Conservation (phyloP, 306 rosid genomes). For the Mimosa pudica region DNA sequence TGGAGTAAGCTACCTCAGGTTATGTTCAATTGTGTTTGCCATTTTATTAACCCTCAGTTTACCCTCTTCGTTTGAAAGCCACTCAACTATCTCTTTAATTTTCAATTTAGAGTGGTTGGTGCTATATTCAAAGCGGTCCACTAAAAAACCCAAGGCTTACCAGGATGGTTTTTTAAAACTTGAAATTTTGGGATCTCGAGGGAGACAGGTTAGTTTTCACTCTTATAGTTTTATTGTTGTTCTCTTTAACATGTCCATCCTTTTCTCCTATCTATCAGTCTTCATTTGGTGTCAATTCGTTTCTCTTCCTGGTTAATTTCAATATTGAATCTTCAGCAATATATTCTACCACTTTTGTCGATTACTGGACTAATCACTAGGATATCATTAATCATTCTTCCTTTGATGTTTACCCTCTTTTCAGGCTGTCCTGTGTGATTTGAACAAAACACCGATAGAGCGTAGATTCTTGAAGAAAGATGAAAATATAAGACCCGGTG, state of each 20-base stretch:
- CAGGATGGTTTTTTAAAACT: slow-evolving; percentile 70
- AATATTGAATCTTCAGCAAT: slow-evolving; percentile 20
- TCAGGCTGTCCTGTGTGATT: slow-evolving; percentile 71
- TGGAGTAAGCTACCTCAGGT: slow-evolving; percentile 11
- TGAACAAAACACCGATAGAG: slow-evolving; percentile 52
- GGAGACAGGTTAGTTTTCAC: slow-evolving; percentile 61
- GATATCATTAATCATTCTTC: slow-evolving; percentile 12
- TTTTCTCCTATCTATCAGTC: not conserved
- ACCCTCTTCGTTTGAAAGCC: slow-evolving; percentile 27
- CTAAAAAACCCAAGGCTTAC: slow-evolving; percentile 69
- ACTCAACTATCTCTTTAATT: slow-evolving; percentile 27
- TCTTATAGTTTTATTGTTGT: slow-evolving; percentile 19
- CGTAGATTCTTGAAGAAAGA: slow-evolving; percentile 63
- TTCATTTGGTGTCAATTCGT: slow-evolving; percentile 23
- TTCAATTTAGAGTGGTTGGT: slow-evolving; percentile 67
- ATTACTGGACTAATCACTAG: not conserved
- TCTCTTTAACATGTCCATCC: not conserved
- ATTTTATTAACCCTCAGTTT: slow-evolving; percentile 20
- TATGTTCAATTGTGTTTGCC: slow-evolving; percentile 26
- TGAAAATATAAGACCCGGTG: slow-evolving; percentile 60
- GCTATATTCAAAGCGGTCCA: slow-evolving; percentile 63
- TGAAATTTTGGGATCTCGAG: slow-evolving; percentile 51
- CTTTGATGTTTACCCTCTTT: slow-evolving; percentile 22
- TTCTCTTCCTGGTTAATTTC: slow-evolving; percentile 26
- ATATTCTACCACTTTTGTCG: slow-evolving; percentile 12